These are phyloP conservation scores for Calonectria ilicicola DNA, from an alignment of 2,329 filamentous ascomycete genomes.

Conservation along the genomic window DNA sequence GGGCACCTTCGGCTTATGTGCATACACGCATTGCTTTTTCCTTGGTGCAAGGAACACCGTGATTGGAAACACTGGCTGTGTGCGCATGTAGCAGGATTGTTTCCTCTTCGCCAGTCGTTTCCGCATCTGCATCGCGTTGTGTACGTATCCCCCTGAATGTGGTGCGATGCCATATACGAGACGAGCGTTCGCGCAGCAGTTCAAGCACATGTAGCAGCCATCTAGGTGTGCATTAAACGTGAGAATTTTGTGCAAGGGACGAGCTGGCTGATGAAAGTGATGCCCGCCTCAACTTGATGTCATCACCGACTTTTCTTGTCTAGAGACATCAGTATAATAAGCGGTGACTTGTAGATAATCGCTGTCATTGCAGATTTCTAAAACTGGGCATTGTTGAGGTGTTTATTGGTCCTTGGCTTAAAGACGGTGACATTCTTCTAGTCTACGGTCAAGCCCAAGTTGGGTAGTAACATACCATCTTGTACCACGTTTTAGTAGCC, in stretches of 20 bases:
- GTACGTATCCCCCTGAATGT: background rate
- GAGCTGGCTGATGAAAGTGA: background rate
- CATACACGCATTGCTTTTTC: background rate
- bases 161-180: constrained; percentile 5
- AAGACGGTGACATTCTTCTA: background rate
- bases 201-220: background rate
- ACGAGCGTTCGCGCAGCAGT: constrained; percentile 1
- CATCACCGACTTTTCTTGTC: background rate
- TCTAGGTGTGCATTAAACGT: background rate
- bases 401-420: background rate
- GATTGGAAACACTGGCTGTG: background rate
- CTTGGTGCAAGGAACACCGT: background rate
- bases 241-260: background rate
- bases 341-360: background rate
- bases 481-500: background rate
- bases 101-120: background rate
- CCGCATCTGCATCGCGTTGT: background rate
- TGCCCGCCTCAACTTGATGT: background rate
- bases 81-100: background rate
- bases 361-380: background rate
- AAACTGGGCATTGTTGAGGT: background rate
- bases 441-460: background rate
- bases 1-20: background rate
- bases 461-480: background rate
- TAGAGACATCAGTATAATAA: background rate